Base-by-base conservation (phyloP, 2,329 filamentous ascomycete genomes). In the Chrysoporthe deuterocubensis region DNA sequence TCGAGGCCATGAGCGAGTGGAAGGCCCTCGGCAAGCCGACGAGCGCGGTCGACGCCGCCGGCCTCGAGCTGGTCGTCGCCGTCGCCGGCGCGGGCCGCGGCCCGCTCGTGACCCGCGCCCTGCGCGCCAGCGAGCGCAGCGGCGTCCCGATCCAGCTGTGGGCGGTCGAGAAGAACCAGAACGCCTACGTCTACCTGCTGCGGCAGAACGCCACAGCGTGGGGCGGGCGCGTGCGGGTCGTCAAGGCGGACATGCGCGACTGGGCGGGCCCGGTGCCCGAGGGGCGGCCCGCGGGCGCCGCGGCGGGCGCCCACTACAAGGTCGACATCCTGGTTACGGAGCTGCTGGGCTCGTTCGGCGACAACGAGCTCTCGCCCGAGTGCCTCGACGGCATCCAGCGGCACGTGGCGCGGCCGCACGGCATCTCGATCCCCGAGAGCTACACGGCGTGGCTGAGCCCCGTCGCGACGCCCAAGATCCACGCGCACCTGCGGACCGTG, bases 111-210 rank as follows among this genome's bases (percentile, higher is more conserved):
- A 96, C 93, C 1, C 88, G 96, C 61, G 93, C 93, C 1, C 81
- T 99, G 37, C 89, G 89, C 69, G 96, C 96, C 14, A 95, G 93
- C 73, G 85, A 89, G 70, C 85, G 83, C 18, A 91, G 93, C 1
- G 90, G 90, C 1, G 90, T 97, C 3, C 84, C 89, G 26, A 91
- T 98, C 62, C 90, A 94, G 72, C 86, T 96, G 58, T 98, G 94
- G 89, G 96, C 93, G 0, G 89, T 99, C 3, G 96, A 99, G 80
- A 99, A 99, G 85, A 99, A 99, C 79, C 96, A 93, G 4, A 98
- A 99, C 75, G 96, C 96, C 0, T 98, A 95, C 76, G 94, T 99
- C 7, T 90, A 97, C 72, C 87, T 99, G 2, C 89, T 97, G 70
- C 87, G 92, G 34, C 93, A 96, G 76, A 98, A 98, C 75, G 85